Base-by-base conservation (phyloP, 768 basidiomycete species). In the Nidularia pulvinata region DNA sequence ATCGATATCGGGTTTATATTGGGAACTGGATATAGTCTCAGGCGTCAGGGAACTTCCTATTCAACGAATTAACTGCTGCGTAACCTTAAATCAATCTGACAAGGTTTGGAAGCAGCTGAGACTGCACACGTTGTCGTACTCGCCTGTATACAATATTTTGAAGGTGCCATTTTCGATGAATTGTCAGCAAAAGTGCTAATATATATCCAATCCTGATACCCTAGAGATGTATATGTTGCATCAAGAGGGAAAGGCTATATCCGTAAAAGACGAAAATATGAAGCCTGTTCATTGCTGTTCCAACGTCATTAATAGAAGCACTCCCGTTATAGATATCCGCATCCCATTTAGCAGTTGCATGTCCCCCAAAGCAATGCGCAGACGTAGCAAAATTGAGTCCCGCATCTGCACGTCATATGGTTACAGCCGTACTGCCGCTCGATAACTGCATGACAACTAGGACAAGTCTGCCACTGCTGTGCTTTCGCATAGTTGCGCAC, bases 401-500 rank as follows among this genome's bases (percentile, higher is more conserved):
- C 33, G 34, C 51, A 52, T 19, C 51, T 16, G 25, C 51, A 52
- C 7, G 7, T 9, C 51, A 52, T 52, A 52, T 52, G 51, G 30
- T 52, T 7, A 33, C 51, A 52, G 6, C 51, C 51, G n/a, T 45
- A 34, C n/a, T 6, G 6, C 33, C 13, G 9, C 51, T 52, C 51
- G n/a, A 52, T 43, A 9, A 52, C 36, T 9, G 51, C 51, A 32
- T 45, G 32, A 34, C 51, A 52, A 7, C n/a, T 44, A 22, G 51
- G 51, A 33, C 51, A 52, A 14, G 51, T 52, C 43, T 52, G 51
- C 51, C 51, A 52, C 9, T 33, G 14, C 51, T 52, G 6, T 14
- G 7, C 30, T 30, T 32, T 52, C 10, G 44, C 39, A 5, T 32
- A 37, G 13, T 52, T 34, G n/a, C 33, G 16, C 30, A 32, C 10